phyloP scores from a whole-genome alignment of 2,329 filamentous ascomycete genomes.

The Aspergillus ustus region DNA sequence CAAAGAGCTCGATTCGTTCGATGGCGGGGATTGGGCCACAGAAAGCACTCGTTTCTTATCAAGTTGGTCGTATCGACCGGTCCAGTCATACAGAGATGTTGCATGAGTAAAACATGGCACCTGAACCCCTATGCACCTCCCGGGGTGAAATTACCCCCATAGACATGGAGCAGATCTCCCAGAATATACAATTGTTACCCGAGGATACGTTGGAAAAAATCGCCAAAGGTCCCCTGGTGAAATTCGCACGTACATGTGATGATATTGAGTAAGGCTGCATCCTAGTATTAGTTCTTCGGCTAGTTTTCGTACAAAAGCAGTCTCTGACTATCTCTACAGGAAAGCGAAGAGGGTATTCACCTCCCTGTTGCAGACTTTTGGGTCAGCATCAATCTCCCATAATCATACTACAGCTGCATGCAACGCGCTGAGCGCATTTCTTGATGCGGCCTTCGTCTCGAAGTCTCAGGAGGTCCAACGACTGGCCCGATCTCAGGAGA shows the following conservation, averaged over 20 bases:
- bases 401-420: constrained; percentile 48
- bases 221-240: constrained; percentile 41
- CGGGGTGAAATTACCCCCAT: constrained; percentile 19
- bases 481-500: constrained; percentile 39
- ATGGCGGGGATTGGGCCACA: constrained; percentile 32
- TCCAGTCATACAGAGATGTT: constrained; percentile 22
- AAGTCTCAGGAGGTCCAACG: constrained; percentile 34
- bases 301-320: neutral
- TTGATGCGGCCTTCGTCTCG: constrained; percentile 44
- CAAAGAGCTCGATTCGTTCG: constrained; percentile 29
- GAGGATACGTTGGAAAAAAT: constrained; percentile 40
- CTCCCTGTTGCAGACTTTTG: constrained; percentile 47
- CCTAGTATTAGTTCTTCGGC: constrained; percentile 15
- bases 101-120: constrained; percentile 28
- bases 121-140: constrained; percentile 21
- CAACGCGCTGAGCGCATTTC: constrained; percentile 50
- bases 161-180: constrained; percentile 39
- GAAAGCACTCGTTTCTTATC: constrained; percentile 22
- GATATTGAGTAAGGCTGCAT: constrained; percentile 37
- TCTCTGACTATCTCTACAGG: constrained; percentile 25
- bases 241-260: constrained; percentile 37
- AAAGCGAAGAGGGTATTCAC: constrained; percentile 44
- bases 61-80: constrained; percentile 9
- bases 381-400: constrained; percentile 41
- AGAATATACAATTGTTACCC: constrained; percentile 40